Conservation (phyloP, 768 basidiomycete species). For the Termitomyces heimii region DNA sequence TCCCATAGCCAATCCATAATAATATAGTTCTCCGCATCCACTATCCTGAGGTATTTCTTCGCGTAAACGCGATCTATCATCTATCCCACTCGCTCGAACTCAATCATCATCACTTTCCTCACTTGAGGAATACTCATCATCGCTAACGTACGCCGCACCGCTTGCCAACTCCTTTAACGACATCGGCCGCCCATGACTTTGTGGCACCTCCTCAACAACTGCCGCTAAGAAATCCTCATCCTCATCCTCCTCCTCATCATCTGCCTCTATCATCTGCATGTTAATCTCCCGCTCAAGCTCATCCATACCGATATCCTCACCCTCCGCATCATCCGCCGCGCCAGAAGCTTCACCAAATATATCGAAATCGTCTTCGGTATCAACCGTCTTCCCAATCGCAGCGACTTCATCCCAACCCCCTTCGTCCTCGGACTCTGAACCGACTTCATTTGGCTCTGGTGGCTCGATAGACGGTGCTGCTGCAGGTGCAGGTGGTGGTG, state of each 20-base stretch:
- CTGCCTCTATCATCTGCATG: constrained; percentile 32
- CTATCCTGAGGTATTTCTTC: neutral
- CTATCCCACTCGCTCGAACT: neutral
- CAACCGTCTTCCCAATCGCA: constrained; percentile 9
- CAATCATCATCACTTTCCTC: constrained; percentile 52
- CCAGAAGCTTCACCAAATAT: constrained; percentile 20
- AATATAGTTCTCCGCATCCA: neutral
- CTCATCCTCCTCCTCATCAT: constrained; percentile 45
- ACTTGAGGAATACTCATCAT: constrained; percentile 49
- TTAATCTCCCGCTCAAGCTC: constrained; percentile 34
- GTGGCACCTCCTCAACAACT: constrained; percentile 21
- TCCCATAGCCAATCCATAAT: neutral
- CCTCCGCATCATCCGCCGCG: constrained; percentile 18
- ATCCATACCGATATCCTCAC: constrained; percentile 34
- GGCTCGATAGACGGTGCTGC: neutral
- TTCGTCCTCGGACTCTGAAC: constrained; percentile 33
- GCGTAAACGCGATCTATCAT: neutral
- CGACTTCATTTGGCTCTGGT: constrained; percentile 6
- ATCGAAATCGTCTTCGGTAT: constrained; percentile 22
- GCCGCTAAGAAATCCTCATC: constrained; percentile 51
- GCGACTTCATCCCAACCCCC: constrained; percentile 52
- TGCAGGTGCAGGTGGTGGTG: constrained; percentile 16
- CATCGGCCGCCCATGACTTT: constrained; percentile 11
- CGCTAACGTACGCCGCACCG: constrained; percentile 22
- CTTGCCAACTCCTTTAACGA: constrained; percentile 13